A percentile compares a stretch with the other conserved stretches of the same genome.
These are phyloP conservation scores for Lentinula boryana DNA, from an alignment of 768 basidiomycete genomes.

Conservation along the genomic window DNA sequence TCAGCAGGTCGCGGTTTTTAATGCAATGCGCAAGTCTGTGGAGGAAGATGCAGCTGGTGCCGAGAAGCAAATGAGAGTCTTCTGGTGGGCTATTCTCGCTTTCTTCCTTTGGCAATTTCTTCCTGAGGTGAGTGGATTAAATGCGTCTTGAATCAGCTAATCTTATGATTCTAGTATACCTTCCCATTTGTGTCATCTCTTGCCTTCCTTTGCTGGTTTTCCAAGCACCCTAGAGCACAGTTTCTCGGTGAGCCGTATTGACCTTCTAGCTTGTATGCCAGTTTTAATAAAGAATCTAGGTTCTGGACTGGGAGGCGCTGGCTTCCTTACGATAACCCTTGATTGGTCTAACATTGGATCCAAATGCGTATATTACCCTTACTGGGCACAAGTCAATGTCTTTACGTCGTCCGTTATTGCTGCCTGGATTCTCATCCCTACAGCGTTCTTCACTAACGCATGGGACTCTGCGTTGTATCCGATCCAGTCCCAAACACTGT, in stretches of 20 bases:
- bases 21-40: slow-evolving; percentile 8
- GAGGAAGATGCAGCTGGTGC: slow-evolving; percentile 5
- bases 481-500: slow-evolving; percentile 15
- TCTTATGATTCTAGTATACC: slow-evolving; percentile 10
- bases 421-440: slow-evolving; percentile 18
- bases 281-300: slow-evolving; percentile 12
- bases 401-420: slow-evolving; percentile 16
- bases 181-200: slow-evolving; percentile 20
- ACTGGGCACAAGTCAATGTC: slow-evolving; percentile 18
- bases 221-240: slow-evolving; percentile 14
- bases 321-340: slow-evolving; percentile 16
- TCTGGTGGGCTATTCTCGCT: slow-evolving; percentile 13
- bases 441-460: slow-evolving; percentile 15
- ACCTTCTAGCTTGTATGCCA: background rate
- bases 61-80: slow-evolving; percentile 18
- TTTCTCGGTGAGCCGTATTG: slow-evolving; percentile 7
- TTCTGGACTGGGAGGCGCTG: slow-evolving; percentile 16
- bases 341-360: slow-evolving; percentile 21
- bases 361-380: slow-evolving; percentile 16
- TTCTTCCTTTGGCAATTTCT: slow-evolving; percentile 16
- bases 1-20: slow-evolving; percentile 11
- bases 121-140: slow-evolving; percentile 10
- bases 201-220: slow-evolving; percentile 20
- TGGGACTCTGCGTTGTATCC: slow-evolving; percentile 17
- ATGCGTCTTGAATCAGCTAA: background rate